Base-by-base conservation (phyloP, 2,329 filamentous ascomycete species). In the Knoxdaviesia capensis region DNA sequence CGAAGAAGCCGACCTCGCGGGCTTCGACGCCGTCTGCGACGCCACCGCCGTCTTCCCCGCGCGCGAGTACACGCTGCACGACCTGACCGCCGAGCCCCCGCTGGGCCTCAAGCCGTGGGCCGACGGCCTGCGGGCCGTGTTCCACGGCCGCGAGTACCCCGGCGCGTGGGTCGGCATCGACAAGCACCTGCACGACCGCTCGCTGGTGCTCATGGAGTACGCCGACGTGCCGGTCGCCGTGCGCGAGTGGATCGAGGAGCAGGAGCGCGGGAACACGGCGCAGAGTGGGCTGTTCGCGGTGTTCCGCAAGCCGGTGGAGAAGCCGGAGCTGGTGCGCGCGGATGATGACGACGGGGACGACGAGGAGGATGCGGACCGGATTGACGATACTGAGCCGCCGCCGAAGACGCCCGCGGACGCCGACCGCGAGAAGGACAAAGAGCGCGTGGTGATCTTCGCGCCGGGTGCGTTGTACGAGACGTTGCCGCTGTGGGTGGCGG, bases 151-250 rank as follows among this genome's bases (percentile, higher is more conserved):
- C 32, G 53, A 60, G 40, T 67, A 71, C 51, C 67, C 68, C 0
- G 68, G 68, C 29, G 60, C 60, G 36, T 72, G 68, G 68, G 57
- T 59, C 30, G 68, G 68, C 34, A 53, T 64, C 29, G 68, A 72
- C 48, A 59, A 57, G n/a, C 68, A 72, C 52, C 62, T 63, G 40
- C 59, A 62, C 45, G 63, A 67, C 42, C 61, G 67, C 11, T 60
- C 58, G 43, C 49, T 70, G 46, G 50, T 71, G 37, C 49, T 57
- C 48, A 69, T 71, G 66, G 54, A 59, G 32, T 63, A 65, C 47
- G 48, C 51, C 5, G 55, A 60, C 5, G 43, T 70, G 31, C 67
- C 66, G 7, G 46, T 60, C 28, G 49, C 49, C 32, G 63, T 68
- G 40, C 54, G 59, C 34, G 56, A 61, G 50, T 71, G 67, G 68